Evolutionary conservation across 2,329 filamentous ascomycete species (phyloP).

Genomic region (Talaromyces sp.): DNA sequence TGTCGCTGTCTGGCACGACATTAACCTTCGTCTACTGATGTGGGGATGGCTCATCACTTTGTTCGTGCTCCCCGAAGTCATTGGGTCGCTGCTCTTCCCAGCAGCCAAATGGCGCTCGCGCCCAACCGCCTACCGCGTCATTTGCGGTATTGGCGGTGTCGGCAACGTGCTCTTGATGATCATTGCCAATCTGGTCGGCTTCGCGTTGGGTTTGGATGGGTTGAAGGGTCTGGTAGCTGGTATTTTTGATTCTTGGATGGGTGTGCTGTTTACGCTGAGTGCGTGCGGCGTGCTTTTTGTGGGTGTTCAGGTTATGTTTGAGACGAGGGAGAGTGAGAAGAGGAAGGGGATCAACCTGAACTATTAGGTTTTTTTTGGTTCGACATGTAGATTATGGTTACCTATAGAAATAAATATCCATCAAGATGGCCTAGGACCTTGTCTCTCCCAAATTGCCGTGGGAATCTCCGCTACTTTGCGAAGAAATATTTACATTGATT

Average conservation of each 20-base stretch:
- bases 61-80: slow-evolving; percentile 86
- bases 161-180: slow-evolving; percentile 93
- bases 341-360: slow-evolving; percentile 77
- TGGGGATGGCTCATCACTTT: slow-evolving; percentile 97
- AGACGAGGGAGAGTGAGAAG: slow-evolving; percentile 79
- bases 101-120: slow-evolving; percentile 62
- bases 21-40: slow-evolving; percentile 80
- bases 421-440: no score
- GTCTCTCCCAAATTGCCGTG: no score
- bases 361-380: slow-evolving; percentile 49
- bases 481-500: no score
- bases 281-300: slow-evolving; percentile 75
- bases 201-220: slow-evolving; percentile 87
- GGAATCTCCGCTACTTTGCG: no score
- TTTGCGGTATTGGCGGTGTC: slow-evolving; percentile 77
- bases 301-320: slow-evolving; percentile 92
- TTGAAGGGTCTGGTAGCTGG: slow-evolving; percentile 68
- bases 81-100: slow-evolving; percentile 69
- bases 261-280: slow-evolving; percentile 65
- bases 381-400: not conserved
- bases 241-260: slow-evolving; percentile 72
- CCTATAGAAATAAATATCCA: no score
- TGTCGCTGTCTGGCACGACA: slow-evolving; percentile 96
- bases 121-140: slow-evolving; percentile 69
- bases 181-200: slow-evolving; percentile 87